Base-by-base conservation (phyloP, 768 basidiomycete genomes). In the Amanita pallidorosea region DNA sequence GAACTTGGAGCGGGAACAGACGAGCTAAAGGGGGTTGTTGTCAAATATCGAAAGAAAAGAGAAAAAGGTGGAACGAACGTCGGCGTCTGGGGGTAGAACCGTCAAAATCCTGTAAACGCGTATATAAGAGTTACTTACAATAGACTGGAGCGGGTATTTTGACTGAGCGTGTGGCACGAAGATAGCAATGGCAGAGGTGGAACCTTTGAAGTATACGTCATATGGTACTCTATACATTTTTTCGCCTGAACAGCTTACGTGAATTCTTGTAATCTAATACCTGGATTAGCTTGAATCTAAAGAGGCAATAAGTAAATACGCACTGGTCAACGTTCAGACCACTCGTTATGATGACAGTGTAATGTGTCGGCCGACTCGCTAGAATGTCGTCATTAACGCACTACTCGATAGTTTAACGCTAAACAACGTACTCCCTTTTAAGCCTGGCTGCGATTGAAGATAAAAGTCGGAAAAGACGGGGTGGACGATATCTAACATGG, bases 121-220 rank as follows among this genome's bases (percentile, higher is more conserved):
- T 33, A 12, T n/a, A 31, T 49, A 17, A 12, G 4, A 11, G 36
- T 35, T 27, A 65, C 76, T 61, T 56, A 80, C 77, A 81, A 52
- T 81, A 81, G 0, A 82, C 77, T 0, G 80, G 80, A 0, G 80
- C 76, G 0, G 79, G 80, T 9, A 80, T 77, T 0, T 76, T 78
- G 0, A 81, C 78, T 0, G 76, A 71, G 4, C 77, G 68, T 0
- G 79, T 81, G 2, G 77, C 71, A 9, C 77, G 67, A 1, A 74
- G 75, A 43, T 79, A 80, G 0, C 69, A 59, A 45, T 81, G 73
- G 47, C 80, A 82, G 1, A 81, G 61, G 3, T 63, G 60, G 53
- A 71, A 81, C 18, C 37, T 47, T 18, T 25, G 8, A 40, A 7
- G 7, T 12, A 11, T 7, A 31, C 12, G 27, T 15, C 11, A 31